Evolutionary conservation across 2,329 filamentous ascomycete species (phyloP).

Genomic region (Colletotrichum echinochloae): DNA sequence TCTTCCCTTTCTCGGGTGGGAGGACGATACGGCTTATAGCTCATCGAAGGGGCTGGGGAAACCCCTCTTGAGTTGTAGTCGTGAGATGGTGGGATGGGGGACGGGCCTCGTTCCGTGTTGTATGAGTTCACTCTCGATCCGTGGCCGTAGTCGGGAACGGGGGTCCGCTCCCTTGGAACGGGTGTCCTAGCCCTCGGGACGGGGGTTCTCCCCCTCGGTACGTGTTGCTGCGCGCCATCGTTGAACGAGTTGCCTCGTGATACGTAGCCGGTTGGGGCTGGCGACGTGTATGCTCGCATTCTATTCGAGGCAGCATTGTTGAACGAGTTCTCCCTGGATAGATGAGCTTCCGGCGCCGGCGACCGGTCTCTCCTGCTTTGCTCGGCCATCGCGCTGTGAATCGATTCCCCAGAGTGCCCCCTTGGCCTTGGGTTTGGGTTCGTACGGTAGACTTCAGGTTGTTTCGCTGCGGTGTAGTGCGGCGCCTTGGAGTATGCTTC

Average conservation of each 20-base stretch:
- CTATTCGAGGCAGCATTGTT: slow-evolving; percentile 39
- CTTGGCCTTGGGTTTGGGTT: slow-evolving; percentile 51
- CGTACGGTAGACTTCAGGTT: slow-evolving; percentile 67
- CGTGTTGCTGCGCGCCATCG: slow-evolving; percentile 37
- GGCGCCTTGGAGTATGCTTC: slow-evolving; percentile 75
- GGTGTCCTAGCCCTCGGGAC: slow-evolving; percentile 33
- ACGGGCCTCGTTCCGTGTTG: slow-evolving; percentile 50
- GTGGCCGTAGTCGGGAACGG: slow-evolving; percentile 28
- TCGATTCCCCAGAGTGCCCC: slow-evolving; percentile 58
- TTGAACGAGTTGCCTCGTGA: slow-evolving; percentile 39
- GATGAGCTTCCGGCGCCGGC: slow-evolving; percentile 40
- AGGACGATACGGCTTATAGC: slow-evolving; percentile 48
- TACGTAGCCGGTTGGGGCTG: slow-evolving; percentile 35
- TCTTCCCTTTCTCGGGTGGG: slow-evolving; percentile 54
- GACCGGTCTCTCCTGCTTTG: slow-evolving; percentile 34
- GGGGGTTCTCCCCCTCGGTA: slow-evolving; percentile 35
- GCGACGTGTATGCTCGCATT: slow-evolving; percentile 39
- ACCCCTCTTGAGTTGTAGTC: slow-evolving; percentile 51
- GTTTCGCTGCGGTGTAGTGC: slow-evolving; percentile 73
- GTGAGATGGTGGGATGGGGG: slow-evolving; percentile 48
- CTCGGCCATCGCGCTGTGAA: slow-evolving; percentile 40
- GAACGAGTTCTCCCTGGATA: slow-evolving; percentile 41
- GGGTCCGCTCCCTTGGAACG: slow-evolving; percentile 15
- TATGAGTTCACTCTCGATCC: slow-evolving; percentile 45
- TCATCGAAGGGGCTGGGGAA: slow-evolving; percentile 54